Base-by-base conservation (phyloP, 2,329 filamentous ascomycete species). In the Aureobasidium musti region DNA sequence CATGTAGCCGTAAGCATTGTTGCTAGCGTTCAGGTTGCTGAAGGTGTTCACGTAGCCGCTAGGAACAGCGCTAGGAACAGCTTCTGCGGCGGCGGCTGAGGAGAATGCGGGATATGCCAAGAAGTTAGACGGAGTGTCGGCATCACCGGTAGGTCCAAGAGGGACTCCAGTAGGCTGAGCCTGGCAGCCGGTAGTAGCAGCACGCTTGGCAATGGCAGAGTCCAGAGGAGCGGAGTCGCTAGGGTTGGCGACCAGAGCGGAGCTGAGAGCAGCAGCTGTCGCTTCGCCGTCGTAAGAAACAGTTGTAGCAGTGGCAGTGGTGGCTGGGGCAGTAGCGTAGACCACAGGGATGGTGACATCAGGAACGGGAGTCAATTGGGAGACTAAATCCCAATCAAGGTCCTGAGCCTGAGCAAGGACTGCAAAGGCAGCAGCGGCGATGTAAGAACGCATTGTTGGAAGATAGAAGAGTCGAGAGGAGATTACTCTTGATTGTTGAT, bases 131-230 rank as follows among this genome's bases (percentile, higher is more conserved):
- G n/a, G 7, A 39, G 21, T 33, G 43, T 63, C 61, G 11, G 8
- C 8, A 33, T 7, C 23, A 7, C 50, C 33, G 35, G 67, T 67
- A 50, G 77, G 77, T 10, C 74, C 76, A 54, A 53, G 26, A 21
- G 50, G 13, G 13, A 74, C 73, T 19, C 72, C 74, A 61, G 76
- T 37, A 65, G 30, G 35, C 69, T 78, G 76, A 65, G 73, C 70
- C 28, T 74, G 72, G 68, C 77, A 79, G 54, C 74, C 13, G 30
- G 59, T 30, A 11, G 45, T 1, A n/a, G 43, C 19, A n/a, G 60
- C 63, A 41, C 63, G 52, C 52, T 59, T 66, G n/a, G 33, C 35
- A 8, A 64, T 8, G 14, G n/a, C 45, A 37, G 17, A 39, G 45
- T 63, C 33, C 30, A 63, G 45, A 52, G 59, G 59, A 26, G 54